phyloP scores from a whole-genome alignment of 768 basidiomycete species.

The Asterophora parasitica region DNA sequence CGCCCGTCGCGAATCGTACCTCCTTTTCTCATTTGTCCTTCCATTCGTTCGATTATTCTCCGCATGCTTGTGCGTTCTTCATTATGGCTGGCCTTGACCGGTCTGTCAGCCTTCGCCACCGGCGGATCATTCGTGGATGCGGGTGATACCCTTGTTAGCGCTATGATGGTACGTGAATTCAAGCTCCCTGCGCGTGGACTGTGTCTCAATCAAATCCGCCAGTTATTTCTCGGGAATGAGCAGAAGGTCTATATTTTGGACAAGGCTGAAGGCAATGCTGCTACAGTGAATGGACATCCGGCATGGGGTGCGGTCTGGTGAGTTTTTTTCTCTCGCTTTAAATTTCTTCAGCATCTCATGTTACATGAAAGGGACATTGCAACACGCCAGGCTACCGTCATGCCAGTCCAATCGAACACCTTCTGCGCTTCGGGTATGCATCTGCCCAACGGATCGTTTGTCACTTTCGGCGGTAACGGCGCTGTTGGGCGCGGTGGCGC shows the following conservation, averaged over 20 bases:
- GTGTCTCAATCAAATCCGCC: conserved; percentile 30
- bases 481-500: conserved; percentile 68
- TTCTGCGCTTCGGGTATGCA: conserved; percentile 88
- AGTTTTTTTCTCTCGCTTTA: conserved; percentile 5
- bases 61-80: no score
- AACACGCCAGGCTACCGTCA: conserved; percentile 50
- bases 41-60: no score
- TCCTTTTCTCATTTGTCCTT: no score
- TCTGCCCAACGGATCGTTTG: conserved; percentile 73
- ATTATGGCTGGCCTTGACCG: neutral
- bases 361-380: conserved; percentile 48
- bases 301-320: conserved; percentile 44
- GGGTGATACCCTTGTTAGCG: conserved; percentile 43
- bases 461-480: conserved; percentile 73
- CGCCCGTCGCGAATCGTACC: no score
- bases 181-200: neutral
- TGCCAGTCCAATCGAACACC: conserved; percentile 69
- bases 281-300: conserved; percentile 52
- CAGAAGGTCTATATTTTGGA: conserved; percentile 76
- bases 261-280: conserved; percentile 67
- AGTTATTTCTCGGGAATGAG: conserved; percentile 54
- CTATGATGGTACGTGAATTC: conserved; percentile 41
- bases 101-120: conserved; percentile 26
- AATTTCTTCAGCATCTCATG: no score
- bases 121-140: conserved; percentile 43